Percentiles rank a stretch among this genome's conserved stretches.
These are phyloP conservation scores for Hanseniaspora guilliermondii DNA, from an alignment of 805 yeast species.

Conservation along the genomic window DNA sequence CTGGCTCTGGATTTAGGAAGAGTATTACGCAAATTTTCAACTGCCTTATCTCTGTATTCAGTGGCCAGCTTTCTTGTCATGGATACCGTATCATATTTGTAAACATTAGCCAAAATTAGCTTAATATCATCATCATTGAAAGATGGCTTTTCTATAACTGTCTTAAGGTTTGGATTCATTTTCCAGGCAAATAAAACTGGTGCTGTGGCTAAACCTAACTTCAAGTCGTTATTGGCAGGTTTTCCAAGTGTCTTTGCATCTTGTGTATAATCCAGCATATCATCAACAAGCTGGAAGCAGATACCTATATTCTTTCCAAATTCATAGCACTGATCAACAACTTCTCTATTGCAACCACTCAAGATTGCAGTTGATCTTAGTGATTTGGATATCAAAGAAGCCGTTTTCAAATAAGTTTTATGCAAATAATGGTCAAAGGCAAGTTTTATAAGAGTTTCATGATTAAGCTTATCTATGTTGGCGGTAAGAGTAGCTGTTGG, in stretches of 20 bases:
- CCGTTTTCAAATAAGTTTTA: slow-evolving; percentile 91
- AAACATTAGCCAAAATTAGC: slow-evolving; percentile 63
- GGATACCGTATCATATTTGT: slow-evolving; percentile 56
- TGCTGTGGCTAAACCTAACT: slow-evolving; percentile 91
- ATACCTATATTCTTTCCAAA: slow-evolving; percentile 89
- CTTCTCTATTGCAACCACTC: slow-evolving; percentile 62
- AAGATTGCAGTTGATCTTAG: slow-evolving; percentile 87
- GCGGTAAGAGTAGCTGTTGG: slow-evolving; percentile 14
- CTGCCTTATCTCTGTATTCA: slow-evolving; percentile 63
- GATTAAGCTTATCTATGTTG: slow-evolving; percentile 22
- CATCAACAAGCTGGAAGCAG: slow-evolving; percentile 93
- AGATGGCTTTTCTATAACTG: slow-evolving; percentile 72
- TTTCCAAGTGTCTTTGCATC: slow-evolving; percentile 77
- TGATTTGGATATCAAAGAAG: slow-evolving; percentile 84
- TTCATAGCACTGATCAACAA: slow-evolving; percentile 77
- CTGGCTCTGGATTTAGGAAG: slow-evolving; percentile 85
- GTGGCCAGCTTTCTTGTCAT: slow-evolving; percentile 68
- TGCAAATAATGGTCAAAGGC: slow-evolving; percentile 92
- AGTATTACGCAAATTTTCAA: slow-evolving; percentile 47
- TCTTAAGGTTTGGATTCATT: slow-evolving; percentile 72
- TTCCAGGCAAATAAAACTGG: slow-evolving; percentile 94
- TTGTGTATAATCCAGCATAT: slow-evolving; percentile 88
- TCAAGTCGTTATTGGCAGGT: slow-evolving; percentile 90
- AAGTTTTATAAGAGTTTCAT: slow-evolving; percentile 57
- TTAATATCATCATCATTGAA: slow-evolving; percentile 71